phyloP scores from a whole-genome alignment of 2,329 filamentous ascomycete species.

The Pseudopithomyces chartarum region DNA sequence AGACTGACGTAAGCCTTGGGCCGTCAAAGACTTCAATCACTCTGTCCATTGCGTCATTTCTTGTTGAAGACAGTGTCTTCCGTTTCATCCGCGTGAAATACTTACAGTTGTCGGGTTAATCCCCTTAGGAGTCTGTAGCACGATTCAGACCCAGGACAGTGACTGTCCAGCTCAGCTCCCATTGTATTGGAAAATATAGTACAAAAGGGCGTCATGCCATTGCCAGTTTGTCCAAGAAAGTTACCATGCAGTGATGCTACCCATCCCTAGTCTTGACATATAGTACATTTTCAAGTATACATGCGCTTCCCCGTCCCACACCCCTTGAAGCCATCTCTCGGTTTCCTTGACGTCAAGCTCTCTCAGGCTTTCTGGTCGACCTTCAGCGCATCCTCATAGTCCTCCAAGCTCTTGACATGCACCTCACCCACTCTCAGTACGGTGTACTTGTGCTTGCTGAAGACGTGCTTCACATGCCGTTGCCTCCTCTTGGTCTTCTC shows the following conservation, averaged over 20 bases:
- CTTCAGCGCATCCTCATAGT: conserved; percentile 51
- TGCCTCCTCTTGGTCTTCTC: conserved; percentile 69
- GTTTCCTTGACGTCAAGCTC: background rate
- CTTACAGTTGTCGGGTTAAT: too few relatives aligned
- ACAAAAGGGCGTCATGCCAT: background rate
- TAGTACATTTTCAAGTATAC: conserved; percentile 4
- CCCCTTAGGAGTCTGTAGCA: too few relatives aligned
- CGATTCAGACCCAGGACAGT: too few relatives aligned
- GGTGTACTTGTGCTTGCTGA: conserved; percentile 91
- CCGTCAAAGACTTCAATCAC: too few relatives aligned
- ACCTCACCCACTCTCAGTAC: conserved; percentile 84
- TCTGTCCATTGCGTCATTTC: too few relatives aligned
- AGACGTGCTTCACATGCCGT: conserved; percentile 71
- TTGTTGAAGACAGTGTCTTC: too few relatives aligned
- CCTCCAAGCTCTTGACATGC: conserved; percentile 64
- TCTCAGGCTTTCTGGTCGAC: conserved; percentile 1
- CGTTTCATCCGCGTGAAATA: too few relatives aligned
- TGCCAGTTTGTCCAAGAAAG: background rate
- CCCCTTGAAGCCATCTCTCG: background rate
- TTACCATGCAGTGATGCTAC: background rate
- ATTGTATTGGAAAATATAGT: background rate
- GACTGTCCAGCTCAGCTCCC: background rate
- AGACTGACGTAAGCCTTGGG: too few relatives aligned
- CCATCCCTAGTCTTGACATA: background rate
- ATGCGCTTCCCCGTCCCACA: background rate